A percentile compares a stretch with the other conserved stretches of the same genome.
Evolutionary conservation across 2,329 filamentous ascomycete genomes (phyloP).

Genomic region (Arthrobotrys iridis): DNA sequence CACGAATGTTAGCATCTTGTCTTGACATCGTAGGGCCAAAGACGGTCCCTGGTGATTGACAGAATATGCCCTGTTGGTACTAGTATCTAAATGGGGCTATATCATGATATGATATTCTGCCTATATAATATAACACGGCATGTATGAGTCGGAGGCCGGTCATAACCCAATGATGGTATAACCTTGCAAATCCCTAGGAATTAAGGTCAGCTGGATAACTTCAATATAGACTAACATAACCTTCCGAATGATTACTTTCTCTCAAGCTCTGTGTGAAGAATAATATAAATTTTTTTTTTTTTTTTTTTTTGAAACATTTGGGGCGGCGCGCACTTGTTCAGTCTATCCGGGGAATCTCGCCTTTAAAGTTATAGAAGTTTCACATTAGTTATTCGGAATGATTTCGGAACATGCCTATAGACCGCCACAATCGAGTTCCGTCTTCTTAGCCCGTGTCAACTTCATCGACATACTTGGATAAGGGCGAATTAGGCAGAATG

Average conservation of each 20-base stretch:
- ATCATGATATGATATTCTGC: constrained; percentile 27
- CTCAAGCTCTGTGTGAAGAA: not conserved
- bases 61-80: not conserved
- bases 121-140: constrained; percentile 11
- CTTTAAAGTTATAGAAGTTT: constrained; percentile 20
- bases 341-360: constrained; percentile 47
- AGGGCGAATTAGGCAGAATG: constrained; percentile 53
- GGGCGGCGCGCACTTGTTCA: constrained; percentile 4
- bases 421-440: constrained; percentile 38
- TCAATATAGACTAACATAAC: not conserved
- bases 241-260: not conserved
- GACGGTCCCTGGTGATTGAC: not conserved
- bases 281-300: not conserved
- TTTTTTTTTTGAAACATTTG: not conserved
- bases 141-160: not conserved
- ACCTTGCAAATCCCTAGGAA: constrained; percentile 18
- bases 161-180: not conserved
- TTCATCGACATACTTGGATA: constrained; percentile 25
- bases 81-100: not conserved
- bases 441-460: constrained; percentile 11
- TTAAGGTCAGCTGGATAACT: constrained; percentile 43
- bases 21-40: not conserved
- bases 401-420: constrained; percentile 46
- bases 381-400: constrained; percentile 43
- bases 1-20: not conserved